A percentile compares a stretch with the other conserved stretches of the same genome.
Conservation (phyloP, 345 rosid species). For the Euclidium syriacum region DNA sequence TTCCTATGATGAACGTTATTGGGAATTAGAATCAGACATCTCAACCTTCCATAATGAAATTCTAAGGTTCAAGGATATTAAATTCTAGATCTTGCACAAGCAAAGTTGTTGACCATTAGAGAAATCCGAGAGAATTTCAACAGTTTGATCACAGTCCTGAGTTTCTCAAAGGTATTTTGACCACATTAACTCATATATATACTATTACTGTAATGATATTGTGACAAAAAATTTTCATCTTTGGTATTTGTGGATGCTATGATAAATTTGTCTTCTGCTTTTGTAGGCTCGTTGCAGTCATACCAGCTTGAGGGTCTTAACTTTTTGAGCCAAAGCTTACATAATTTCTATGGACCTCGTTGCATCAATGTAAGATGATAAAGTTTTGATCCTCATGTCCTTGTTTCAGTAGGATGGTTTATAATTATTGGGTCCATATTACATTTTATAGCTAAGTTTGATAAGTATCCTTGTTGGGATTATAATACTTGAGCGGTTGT, state of each 20-base stretch:
- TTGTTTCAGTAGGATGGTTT: too few relatives aligned
- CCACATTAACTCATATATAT: slow-evolving; percentile 3
- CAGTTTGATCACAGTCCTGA: slow-evolving; percentile 63
- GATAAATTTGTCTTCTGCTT: slow-evolving; percentile 16
- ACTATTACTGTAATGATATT: slow-evolving; percentile 2
- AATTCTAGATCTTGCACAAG: slow-evolving; percentile 44
- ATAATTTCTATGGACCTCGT: too few relatives aligned
- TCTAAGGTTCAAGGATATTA: slow-evolving; percentile 53
- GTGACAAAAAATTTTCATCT: background rate
- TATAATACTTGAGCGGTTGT: too few relatives aligned
- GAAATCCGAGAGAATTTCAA: slow-evolving; percentile 51
- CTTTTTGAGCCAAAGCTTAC: too few relatives aligned
- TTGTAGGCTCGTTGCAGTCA: slow-evolving; percentile 69
- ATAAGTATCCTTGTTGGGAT: too few relatives aligned
- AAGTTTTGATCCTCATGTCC: too few relatives aligned
- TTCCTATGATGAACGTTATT: slow-evolving; percentile 69
- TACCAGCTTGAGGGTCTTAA: slow-evolving; percentile 92
- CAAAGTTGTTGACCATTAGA: slow-evolving; percentile 42
- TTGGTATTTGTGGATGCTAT: slow-evolving; percentile 11
- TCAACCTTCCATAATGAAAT: slow-evolving; percentile 75
- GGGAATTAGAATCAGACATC: slow-evolving; percentile 85
- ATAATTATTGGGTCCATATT: too few relatives aligned
- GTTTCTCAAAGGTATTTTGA: slow-evolving; percentile 65
- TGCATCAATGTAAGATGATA: too few relatives aligned
- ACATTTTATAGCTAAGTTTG: too few relatives aligned